phyloP scores from a whole-genome alignment of 345 rosid genomes.

The Salix caprea region DNA sequence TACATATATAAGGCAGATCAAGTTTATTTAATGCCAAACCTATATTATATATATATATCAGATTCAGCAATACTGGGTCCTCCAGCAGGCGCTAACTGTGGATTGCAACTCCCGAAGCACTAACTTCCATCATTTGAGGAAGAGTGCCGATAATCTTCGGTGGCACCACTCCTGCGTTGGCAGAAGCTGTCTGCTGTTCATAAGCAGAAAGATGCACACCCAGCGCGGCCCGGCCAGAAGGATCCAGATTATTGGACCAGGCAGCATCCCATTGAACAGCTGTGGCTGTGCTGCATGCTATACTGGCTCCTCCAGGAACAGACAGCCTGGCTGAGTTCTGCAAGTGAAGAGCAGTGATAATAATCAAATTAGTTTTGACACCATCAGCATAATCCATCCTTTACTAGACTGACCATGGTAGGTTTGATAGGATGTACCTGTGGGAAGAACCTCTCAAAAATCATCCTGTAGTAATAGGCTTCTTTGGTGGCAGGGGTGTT shows the following conservation, averaged over 20 bases:
- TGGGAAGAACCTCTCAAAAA: constrained; percentile 88
- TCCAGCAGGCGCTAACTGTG: constrained; percentile 28
- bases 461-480: constrained; percentile 84
- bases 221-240: constrained; percentile 89
- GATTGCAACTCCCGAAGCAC: constrained; percentile 46
- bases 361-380: background rate
- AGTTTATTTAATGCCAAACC: background rate
- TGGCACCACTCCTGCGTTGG: constrained; percentile 23
- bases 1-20: background rate
- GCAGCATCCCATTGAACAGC: constrained; percentile 85
- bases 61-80: background rate
- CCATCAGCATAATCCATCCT: background rate
- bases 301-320: constrained; percentile 85
- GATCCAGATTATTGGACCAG: constrained; percentile 86
- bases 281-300: constrained; percentile 88
- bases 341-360: background rate
- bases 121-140: constrained; percentile 42
- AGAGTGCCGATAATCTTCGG: constrained; percentile 35
- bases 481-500: constrained; percentile 85
- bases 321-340: constrained; percentile 83
- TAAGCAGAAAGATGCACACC: constrained; percentile 87
- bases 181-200: constrained; percentile 25
- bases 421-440: constrained; percentile 40
- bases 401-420: no score
- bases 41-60: background rate